Evolutionary conservation across 2,329 filamentous ascomycete genomes (phyloP).

Genomic region (Fusarium mundagurra): DNA sequence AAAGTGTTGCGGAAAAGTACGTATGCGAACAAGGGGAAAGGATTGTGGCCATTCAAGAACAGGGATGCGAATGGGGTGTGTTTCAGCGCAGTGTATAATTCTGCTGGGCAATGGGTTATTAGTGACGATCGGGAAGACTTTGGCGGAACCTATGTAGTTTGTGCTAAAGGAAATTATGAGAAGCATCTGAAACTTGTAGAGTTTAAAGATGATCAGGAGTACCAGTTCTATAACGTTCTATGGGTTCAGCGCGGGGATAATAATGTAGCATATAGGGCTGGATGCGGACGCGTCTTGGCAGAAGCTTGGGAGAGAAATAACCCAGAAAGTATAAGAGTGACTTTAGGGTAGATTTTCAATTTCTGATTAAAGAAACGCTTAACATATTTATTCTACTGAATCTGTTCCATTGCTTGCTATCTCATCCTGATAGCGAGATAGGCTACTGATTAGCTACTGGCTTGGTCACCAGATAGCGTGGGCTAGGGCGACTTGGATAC

Average conservation of each 20-base stretch:
- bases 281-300: background rate
- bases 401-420: rapidly evolving
- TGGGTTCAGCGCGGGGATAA: background rate
- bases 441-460: background rate
- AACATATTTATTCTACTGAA: too few relatives aligned
- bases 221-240: background rate
- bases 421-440: background rate
- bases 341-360: too few relatives aligned
- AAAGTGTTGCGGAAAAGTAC: too few relatives aligned
- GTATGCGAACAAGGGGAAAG: too few relatives aligned
- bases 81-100: background rate
- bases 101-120: background rate
- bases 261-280: background rate
- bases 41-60: too few relatives aligned
- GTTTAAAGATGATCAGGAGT: background rate
- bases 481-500: too few relatives aligned
- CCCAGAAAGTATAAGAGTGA: too few relatives aligned
- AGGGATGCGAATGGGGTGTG: too few relatives aligned
- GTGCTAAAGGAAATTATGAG: too few relatives aligned
- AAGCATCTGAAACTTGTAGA: background rate
- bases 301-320: background rate
- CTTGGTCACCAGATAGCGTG: background rate
- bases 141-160: too few relatives aligned
- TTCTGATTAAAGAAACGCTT: too few relatives aligned
- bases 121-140: too few relatives aligned